Evolutionary conservation across 225 moss, liverwort and hornwort species (phyloP).

Genomic region (Rhytidiadelphus loreus): DNA sequence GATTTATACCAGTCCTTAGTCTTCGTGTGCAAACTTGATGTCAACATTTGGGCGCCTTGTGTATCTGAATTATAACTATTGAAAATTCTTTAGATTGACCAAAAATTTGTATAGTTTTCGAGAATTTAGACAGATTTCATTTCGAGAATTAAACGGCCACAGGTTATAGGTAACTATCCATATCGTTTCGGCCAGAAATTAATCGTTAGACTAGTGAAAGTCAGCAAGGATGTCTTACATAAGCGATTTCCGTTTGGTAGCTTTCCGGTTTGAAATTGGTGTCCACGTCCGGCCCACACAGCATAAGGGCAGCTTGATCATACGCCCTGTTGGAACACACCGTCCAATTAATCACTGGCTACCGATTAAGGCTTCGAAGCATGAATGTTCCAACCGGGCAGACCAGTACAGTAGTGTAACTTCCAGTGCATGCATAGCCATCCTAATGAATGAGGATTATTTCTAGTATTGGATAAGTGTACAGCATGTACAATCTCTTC

Average conservation of each 20-base stretch:
- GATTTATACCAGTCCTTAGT: background rate
- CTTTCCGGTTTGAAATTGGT: slow-evolving; percentile 13
- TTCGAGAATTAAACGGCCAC: no score
- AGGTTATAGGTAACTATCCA: background rate
- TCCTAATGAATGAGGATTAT: no score
- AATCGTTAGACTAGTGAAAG: background rate
- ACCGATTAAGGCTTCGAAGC: background rate
- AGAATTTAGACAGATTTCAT: background rate
- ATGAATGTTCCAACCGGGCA: no score
- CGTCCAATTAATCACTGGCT: background rate
- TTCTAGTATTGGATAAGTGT: background rate
- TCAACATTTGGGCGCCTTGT: background rate
- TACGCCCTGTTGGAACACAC: background rate
- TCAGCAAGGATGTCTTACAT: background rate
- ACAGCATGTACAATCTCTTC: background rate
- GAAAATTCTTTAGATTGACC: no score
- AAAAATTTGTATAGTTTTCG: no score
- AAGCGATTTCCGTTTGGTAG: slow-evolving; percentile 5
- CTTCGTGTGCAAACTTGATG: background rate
- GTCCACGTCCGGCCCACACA: background rate
- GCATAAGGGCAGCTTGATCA: slow-evolving; percentile 30
- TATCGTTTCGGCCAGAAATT: background rate
- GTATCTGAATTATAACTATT: background rate
- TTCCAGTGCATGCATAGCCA: background rate
- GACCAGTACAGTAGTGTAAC: no score